Percentiles rank a stretch among this genome's conserved stretches.
These are phyloP conservation scores for Thraustochytrium sp. DNA, from an alignment of 352 stramenopile species.

Conservation along the genomic window DNA sequence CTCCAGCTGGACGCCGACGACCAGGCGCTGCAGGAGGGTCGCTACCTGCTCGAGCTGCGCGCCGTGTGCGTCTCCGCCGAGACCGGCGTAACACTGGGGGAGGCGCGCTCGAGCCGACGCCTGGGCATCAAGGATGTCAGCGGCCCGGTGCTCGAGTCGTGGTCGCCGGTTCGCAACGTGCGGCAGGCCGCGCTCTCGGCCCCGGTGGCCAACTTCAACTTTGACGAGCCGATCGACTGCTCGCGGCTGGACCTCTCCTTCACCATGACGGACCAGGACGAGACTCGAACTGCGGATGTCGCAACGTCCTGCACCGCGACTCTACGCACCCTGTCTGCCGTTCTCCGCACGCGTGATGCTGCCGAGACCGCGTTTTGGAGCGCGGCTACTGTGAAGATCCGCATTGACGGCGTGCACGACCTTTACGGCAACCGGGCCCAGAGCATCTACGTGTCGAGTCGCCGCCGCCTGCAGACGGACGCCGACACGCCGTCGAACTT, in stretches of 20 bases:
- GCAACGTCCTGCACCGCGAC: not conserved
- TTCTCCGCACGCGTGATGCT: not conserved
- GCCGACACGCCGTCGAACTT: not conserved
- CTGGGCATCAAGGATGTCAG: not conserved
- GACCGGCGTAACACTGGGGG: not conserved
- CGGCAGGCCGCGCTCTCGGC: not conserved
- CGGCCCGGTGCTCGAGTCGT: not conserved
- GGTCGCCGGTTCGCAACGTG: not conserved
- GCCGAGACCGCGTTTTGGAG: not conserved
- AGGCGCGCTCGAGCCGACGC: not conserved
- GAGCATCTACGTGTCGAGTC: not conserved
- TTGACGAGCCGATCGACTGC: not conserved
- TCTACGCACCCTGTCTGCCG: not conserved
- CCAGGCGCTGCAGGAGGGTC: not conserved
- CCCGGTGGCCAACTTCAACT: not conserved
- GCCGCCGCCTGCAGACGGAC: not conserved
- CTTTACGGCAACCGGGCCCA: not conserved
- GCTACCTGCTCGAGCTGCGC: not conserved
- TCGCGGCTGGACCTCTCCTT: not conserved
- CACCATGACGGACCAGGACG: not conserved
- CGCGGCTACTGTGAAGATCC: not conserved
- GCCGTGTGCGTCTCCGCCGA: not conserved
- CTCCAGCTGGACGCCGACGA: not conserved
- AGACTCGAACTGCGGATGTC: not conserved
- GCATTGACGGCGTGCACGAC: not conserved